Conservation (phyloP, 495 filamentous ascomycete genomes). For the Viridothelium virens region DNA sequence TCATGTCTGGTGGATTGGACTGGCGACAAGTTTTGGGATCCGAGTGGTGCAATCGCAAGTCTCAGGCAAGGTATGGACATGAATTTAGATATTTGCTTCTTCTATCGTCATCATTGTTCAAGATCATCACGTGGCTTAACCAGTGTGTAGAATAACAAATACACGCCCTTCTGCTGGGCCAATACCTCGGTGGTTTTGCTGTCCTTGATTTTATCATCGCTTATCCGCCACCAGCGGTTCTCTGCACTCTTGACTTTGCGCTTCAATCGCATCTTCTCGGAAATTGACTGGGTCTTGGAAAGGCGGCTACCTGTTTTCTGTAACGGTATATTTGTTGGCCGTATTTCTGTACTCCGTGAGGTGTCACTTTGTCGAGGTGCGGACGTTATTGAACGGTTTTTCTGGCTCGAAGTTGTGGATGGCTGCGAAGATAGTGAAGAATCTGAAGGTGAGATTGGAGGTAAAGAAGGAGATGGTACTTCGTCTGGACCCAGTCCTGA, state of each 20-base stretch:
- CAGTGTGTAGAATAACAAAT: slow-evolving; percentile 91
- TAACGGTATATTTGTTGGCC: neutral
- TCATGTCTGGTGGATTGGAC: neutral
- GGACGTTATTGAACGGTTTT: slow-evolving; percentile 30
- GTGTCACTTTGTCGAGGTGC: slow-evolving; percentile 33
- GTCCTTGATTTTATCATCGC: slow-evolving; percentile 93
- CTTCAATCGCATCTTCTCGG: slow-evolving; percentile 13
- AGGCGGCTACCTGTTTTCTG: neutral
- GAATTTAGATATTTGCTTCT: neutral
- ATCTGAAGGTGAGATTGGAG: slow-evolving; percentile 38
- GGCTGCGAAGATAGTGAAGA: slow-evolving; percentile 28
- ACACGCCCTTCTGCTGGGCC: slow-evolving; percentile 90
- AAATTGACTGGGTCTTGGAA: neutral
- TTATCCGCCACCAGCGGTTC: slow-evolving; percentile 90
- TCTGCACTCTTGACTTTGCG: slow-evolving; percentile 26
- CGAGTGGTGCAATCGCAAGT: neutral
- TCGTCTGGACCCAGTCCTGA: neutral
- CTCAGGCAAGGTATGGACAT: slow-evolving; percentile 6
- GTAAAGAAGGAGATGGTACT: slow-evolving; percentile 32
- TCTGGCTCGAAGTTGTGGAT: neutral
- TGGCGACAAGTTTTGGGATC: neutral
- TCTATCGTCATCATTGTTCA: neutral
- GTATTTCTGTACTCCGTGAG: neutral
- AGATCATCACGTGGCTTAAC: slow-evolving; percentile 26
- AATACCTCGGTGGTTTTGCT: slow-evolving; percentile 85